Conservation (phyloP, 345 rosid genomes). For the Aurinia saxatilis region DNA sequence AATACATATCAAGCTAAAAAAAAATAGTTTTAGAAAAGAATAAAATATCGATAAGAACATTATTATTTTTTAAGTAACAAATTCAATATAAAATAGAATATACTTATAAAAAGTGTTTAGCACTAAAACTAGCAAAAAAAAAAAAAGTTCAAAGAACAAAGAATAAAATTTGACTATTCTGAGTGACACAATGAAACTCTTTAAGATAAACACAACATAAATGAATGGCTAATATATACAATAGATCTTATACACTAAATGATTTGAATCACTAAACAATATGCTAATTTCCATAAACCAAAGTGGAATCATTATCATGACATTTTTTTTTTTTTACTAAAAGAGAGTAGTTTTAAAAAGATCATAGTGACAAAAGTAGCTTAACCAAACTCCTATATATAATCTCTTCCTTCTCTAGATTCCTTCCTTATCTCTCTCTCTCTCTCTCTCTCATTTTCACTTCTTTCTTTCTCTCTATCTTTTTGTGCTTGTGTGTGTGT, state of each 20-base stretch:
- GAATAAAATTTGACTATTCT: not conserved
- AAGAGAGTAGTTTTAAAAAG: not conserved
- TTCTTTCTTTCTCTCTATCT: not conserved
- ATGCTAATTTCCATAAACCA: not conserved
- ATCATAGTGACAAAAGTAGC: conserved; percentile 1
- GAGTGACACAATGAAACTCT: not conserved
- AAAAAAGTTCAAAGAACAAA: not conserved
- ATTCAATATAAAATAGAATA: no score
- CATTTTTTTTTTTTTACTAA: not conserved
- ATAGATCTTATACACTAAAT: not conserved
- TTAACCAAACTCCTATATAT: conserved; percentile 17
- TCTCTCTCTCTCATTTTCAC: conserved; percentile 9
- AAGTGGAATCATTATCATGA: no score
- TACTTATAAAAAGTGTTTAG: no score
- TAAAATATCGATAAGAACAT: no score
- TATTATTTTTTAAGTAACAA: no score
- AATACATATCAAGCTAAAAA: not conserved
- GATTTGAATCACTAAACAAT: not conserved
- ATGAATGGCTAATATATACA: not conserved
- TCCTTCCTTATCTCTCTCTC: conserved; percentile 31
- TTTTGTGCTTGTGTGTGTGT: not conserved
- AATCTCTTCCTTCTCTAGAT: conserved; percentile 17
- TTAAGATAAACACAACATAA: not conserved
- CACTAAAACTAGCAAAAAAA: no score
- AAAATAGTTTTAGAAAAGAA: no score